Evolutionary conservation across 805 yeast genomes (phyloP).

Genomic region (Metschnikowia santaceciliae): DNA sequence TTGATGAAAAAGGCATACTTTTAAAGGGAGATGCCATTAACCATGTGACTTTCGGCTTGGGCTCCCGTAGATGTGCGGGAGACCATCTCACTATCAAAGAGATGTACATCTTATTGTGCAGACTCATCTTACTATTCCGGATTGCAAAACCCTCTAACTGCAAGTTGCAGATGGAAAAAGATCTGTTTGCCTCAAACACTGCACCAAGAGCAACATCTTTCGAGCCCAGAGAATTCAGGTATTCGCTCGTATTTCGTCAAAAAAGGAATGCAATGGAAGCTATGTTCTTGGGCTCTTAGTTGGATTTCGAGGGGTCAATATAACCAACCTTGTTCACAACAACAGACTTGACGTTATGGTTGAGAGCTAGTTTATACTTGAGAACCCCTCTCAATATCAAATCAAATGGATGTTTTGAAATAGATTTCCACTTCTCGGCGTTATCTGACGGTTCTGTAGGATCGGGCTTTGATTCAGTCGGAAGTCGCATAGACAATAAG

Average conservation of each 20-base stretch:
- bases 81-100: slow-evolving; percentile 60
- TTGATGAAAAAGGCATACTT: slow-evolving; percentile 25
- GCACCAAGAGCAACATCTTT: slow-evolving; percentile 59
- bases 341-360: slow-evolving; percentile 47
- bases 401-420: slow-evolving; percentile 79
- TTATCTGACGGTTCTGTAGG: slow-evolving; percentile 29
- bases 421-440: slow-evolving; percentile 63
- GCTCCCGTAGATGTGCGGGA: slow-evolving; percentile 72
- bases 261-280: background rate
- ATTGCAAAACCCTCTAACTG: slow-evolving; percentile 39
- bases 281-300: slow-evolving; percentile 1
- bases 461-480: background rate
- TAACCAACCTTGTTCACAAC: slow-evolving; percentile 56
- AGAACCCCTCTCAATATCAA: slow-evolving; percentile 78
- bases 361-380: slow-evolving; percentile 69
- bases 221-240: slow-evolving; percentile 48
- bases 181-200: slow-evolving; percentile 49
- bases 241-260: slow-evolving; percentile 14
- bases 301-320: slow-evolving; percentile 46
- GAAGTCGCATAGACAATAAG: background rate
- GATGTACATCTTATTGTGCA: slow-evolving; percentile 53
- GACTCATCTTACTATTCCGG: slow-evolving; percentile 49
- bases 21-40: slow-evolving; percentile 10
- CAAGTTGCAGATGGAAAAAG: slow-evolving; percentile 35
- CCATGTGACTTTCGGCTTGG: slow-evolving; percentile 65